Evolutionary conservation across 805 yeast species (phyloP), one percentile per base, ranked within the genome.

Genomic region (Hyphopichia homilentoma): DNA sequence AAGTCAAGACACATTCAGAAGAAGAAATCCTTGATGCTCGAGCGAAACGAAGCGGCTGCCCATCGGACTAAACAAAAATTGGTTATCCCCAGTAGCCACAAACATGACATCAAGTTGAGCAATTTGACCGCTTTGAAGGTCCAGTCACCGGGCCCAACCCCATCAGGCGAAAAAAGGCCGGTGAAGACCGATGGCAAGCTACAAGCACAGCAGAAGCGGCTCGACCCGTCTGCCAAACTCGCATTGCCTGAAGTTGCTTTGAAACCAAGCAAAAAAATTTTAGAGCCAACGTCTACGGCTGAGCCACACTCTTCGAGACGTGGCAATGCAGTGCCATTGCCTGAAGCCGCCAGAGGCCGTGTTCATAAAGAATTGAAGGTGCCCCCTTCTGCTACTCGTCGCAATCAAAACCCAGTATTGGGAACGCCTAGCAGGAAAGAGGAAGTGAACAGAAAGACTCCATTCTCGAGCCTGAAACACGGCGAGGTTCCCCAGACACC

Each of bases 281-380:
- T n/a, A n/a, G n/a, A n/a, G n/a, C n/a, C n/a, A n/a, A n/a, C n/a
- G n/a, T n/a, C n/a, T n/a, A n/a, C n/a, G 16, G 18, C 30, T 11
- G 22, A 27, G 22, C 13, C 9, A 11, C 18, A 27, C 21, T 18
- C 22, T 9, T 9, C 20, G 11, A 27, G 19, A 18, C 9, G 30
- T 18, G 63, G 61, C 1, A 61, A 61, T 38, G 59, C 61, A 2
- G 53, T 60, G 7, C 61, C 67, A 1, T 41, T 61, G 21, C 66
- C 67, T 4, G 66, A 60, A n/a, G 66, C 57, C 6, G 65, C 66
- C 4, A 47, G 66, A 17, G 61, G 60, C n/a, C 47, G n/a, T n/a
- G n/a, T n/a, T n/a, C n/a, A n/a, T n/a, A n/a, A n/a, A n/a, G n/a
- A n/a, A n/a, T n/a, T n/a, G n/a, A n/a, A 7, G n/a, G 13, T 23